Evolutionary conservation across 1,284 basidiomycete genomes (phyloP).

Genomic region (Irpex sp.): DNA sequence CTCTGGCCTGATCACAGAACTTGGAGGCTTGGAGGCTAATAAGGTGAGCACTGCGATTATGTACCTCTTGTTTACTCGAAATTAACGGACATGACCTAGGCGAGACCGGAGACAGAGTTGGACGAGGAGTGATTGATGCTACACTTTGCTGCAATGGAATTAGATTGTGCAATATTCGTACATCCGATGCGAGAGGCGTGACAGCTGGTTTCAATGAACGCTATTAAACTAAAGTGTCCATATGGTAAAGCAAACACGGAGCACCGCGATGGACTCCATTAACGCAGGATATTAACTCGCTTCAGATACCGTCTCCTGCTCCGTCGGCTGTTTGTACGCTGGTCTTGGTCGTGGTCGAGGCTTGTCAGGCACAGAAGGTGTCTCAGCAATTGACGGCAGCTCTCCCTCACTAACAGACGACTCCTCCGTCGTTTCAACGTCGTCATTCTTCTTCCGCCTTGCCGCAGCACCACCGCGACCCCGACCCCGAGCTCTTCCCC

Average conservation of each 20-base stretch:
- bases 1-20: constrained; percentile 62
- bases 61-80: neutral
- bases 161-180: neutral
- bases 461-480: constrained; percentile 7
- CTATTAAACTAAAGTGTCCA: neutral
- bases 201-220: neutral
- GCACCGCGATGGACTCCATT: neutral
- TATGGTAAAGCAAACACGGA: neutral
- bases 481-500: constrained; percentile 10
- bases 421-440: constrained; percentile 1
- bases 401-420: constrained; percentile 24
- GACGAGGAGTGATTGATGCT: constrained; percentile 3
- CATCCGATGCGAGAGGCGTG: neutral
- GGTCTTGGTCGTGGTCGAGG: constrained; percentile 33
- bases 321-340: constrained; percentile 13
- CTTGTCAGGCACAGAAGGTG: constrained; percentile 2
- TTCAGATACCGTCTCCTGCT: neutral
- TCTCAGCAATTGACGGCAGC: neutral
- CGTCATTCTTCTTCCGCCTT: constrained; percentile 20
- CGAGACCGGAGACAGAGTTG: constrained; percentile 9
- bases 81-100: constrained; percentile 1
- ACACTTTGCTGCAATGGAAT: neutral
- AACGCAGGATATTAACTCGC: neutral
- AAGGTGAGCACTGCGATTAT: constrained; percentile 40
- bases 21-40: constrained; percentile 70